Conservation (phyloP, 805 yeast species). For the Candida silvicultrix region DNA sequence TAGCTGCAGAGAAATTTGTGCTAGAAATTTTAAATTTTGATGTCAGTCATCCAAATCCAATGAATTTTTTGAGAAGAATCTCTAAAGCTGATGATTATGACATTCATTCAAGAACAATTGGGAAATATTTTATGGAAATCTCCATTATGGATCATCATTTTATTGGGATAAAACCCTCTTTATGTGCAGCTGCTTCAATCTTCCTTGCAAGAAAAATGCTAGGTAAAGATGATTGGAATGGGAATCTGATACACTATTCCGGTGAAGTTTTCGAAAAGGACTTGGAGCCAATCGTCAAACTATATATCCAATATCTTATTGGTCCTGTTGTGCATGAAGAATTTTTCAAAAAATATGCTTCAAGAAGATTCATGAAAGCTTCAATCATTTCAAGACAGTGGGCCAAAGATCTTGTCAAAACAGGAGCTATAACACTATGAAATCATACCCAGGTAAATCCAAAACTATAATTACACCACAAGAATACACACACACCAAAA, state of each 20-base stretch:
- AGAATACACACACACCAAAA: no score
- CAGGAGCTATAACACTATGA: conserved; percentile 4
- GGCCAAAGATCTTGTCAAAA: conserved; percentile 52
- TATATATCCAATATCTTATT: conserved; percentile 70
- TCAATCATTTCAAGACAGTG: conserved; percentile 75
- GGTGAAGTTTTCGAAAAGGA: conserved; percentile 82
- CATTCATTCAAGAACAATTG: conserved; percentile 83
- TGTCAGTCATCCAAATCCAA: conserved; percentile 84
- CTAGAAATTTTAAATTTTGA: conserved; percentile 70
- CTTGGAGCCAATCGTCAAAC: conserved; percentile 62
- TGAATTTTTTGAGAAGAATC: conserved; percentile 86
- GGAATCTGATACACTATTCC: conserved; percentile 81
- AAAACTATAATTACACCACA: no score
- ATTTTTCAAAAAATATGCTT: conserved; percentile 88
- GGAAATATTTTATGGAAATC: conserved; percentile 79
- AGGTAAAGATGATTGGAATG: conserved; percentile 71
- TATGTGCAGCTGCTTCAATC: conserved; percentile 89
- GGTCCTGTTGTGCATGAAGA: conserved; percentile 87
- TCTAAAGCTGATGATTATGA: conserved; percentile 94
- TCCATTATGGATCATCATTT: conserved; percentile 74
- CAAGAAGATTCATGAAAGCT: conserved; percentile 83
- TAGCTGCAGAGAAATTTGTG: conserved; percentile 80
- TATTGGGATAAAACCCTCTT: conserved; percentile 71
- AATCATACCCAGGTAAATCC: not conserved
- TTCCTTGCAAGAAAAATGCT: conserved; percentile 73